Evolutionary conservation across 768 basidiomycete genomes (phyloP), one percentile per base, ranked within the genome.

Genomic region (Boletus subcaerulescens): DNA sequence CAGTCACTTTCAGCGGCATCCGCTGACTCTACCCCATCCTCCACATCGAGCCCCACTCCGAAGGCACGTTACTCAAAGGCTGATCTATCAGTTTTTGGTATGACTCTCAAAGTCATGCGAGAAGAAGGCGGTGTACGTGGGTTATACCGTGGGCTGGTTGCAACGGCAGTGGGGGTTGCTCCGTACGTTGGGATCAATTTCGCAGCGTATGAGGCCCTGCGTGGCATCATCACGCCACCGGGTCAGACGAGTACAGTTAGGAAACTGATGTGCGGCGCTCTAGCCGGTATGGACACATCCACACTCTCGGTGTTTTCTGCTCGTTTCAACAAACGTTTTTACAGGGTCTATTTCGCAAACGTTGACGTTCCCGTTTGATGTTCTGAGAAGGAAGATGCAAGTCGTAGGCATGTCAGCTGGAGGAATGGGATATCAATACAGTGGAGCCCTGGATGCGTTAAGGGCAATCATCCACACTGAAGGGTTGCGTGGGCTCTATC

Each of bases 351-450:
- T 96, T 60, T 94, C 93, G 13, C 93, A 98, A 71, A 92, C 93
- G 47, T 72, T 98, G 62, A 98, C 95, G 5, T 98, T 96, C 69
- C 96, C 96, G 10, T 91, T 97, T 64, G 96, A 99, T 69, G 91
- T 98, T 6, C 72, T 98, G 55, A 80, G 96, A 45, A 81, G 96
- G 57, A 96, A 98, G 78, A 93, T 98, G 88, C 96, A 98, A 70
- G 91, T 96, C 55, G 80, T 84, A 6, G 92, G 92, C 13, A 87
- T 94, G 85, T 72, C 80, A 61, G 76, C 73, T 13, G 80, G 79
- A 17, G 75, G 78, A 13, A 66, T 83, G 57, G 78, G 80, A 44
- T 74, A 84, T 61, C 84, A 85, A 70, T 95, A 93, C 71, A 84
- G 73, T 41, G 90, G 91, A 10, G 94, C 93, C 7, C 54, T 92